These are phyloP conservation scores for Chenopodium formosanum DNA, from an alignment of 148 eudicot species.

Conservation along the genomic window DNA sequence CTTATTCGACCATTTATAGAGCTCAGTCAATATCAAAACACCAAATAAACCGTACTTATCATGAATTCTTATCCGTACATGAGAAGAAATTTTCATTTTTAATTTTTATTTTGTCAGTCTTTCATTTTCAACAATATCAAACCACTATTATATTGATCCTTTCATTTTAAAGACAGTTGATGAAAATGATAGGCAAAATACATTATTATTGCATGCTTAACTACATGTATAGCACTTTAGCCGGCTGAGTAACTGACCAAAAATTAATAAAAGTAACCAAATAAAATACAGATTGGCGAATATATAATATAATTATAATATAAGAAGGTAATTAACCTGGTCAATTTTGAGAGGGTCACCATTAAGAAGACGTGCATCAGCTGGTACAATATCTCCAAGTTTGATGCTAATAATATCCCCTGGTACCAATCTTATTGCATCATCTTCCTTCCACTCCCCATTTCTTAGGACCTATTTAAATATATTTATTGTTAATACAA, in stretches of 20 bases:
- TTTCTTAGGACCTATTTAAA: constrained; percentile 49
- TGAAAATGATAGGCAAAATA: neutral
- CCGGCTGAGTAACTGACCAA: no score
- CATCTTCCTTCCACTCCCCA: constrained; percentile 69
- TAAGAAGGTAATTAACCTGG: constrained; percentile 41
- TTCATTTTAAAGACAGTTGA: neutral
- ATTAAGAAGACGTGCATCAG: constrained; percentile 80
- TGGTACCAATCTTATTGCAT: constrained; percentile 60
- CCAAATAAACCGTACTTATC: no score
- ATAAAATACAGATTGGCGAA: neutral
- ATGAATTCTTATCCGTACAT: no score
- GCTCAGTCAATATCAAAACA: no score
- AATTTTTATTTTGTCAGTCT: neutral
- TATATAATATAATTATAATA: neutral
- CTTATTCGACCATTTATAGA: no score
- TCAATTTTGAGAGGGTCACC: constrained; percentile 85
- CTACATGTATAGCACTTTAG: neutral
- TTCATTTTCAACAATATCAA: neutral
- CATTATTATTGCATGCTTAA: neutral
- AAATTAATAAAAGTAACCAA: no score
- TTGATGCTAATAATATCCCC: constrained; percentile 76
- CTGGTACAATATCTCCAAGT: constrained; percentile 75
- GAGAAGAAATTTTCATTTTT: no score
- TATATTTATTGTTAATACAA: neutral
- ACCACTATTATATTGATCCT: neutral